phyloP scores from a whole-genome alignment of 148 eudicot genomes.

The Rhododendron mucronatum region DNA sequence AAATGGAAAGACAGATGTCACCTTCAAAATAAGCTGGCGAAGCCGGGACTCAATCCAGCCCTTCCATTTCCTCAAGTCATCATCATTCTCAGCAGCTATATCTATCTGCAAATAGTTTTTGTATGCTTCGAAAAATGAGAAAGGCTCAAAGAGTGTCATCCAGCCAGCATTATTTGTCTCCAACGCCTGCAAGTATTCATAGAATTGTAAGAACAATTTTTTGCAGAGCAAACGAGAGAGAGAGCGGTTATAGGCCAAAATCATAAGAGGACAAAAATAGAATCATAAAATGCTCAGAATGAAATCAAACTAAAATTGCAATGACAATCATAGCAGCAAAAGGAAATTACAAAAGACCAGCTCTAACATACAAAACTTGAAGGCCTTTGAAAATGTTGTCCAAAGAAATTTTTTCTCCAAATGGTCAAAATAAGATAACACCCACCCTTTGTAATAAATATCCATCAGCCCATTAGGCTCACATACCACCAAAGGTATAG shows the following conservation, averaged over 20 bases:
- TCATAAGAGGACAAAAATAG: neutral
- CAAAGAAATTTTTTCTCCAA: neutral
- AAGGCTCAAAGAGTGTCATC: slow-evolving; percentile 70
- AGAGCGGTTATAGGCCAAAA: neutral
- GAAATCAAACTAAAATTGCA: neutral
- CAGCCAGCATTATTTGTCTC: slow-evolving; percentile 62
- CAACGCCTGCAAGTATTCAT: slow-evolving; percentile 49
- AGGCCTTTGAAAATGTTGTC: neutral
- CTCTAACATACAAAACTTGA: neutral
- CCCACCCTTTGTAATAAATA: neutral
- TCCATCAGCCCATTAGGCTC: neutral
- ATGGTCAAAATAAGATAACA: neutral
- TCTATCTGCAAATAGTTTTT: slow-evolving; percentile 83
- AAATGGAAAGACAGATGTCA: slow-evolving; percentile 14
- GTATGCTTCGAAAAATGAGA: slow-evolving; percentile 78
- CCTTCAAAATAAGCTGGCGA: slow-evolving; percentile 81
- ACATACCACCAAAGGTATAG: neutral
- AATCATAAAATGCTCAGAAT: neutral
- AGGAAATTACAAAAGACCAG: neutral
- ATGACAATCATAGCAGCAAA: neutral
- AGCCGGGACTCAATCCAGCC: slow-evolving; percentile 96
- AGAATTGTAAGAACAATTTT: neutral
- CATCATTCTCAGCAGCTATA: slow-evolving; percentile 65
- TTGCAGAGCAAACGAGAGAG: neutral
- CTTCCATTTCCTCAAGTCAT: slow-evolving; percentile 74